These are phyloP conservation scores for Trichoderma polysporum DNA, from an alignment of 2,329 filamentous ascomycete genomes.

Conservation along the genomic window DNA sequence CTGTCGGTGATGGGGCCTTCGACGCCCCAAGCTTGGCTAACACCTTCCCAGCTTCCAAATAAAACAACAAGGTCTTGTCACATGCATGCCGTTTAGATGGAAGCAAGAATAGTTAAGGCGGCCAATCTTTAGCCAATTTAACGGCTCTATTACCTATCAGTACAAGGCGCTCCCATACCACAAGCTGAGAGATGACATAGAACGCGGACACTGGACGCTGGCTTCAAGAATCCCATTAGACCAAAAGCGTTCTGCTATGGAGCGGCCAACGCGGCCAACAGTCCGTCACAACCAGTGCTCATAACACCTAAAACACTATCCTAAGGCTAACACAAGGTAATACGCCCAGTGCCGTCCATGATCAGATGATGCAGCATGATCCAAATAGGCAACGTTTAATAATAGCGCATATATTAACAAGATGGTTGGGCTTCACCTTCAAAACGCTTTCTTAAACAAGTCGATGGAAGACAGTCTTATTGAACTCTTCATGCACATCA, in stretches of 20 bases:
- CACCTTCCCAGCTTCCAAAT: too few relatives aligned
- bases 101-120: neutral
- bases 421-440: neutral
- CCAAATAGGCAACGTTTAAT: neutral
- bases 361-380: neutral
- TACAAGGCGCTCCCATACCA: neutral
- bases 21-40: too few relatives aligned
- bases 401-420: neutral
- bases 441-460: neutral
- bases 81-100: neutral
- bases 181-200: neutral
- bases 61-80: neutral
- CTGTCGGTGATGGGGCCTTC: too few relatives aligned
- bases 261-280: neutral
- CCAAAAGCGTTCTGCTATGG: neutral
- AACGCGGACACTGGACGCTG: neutral
- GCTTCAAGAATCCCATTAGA: neutral
- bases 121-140: neutral
- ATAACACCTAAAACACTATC: neutral
- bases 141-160: neutral
- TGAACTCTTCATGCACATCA: neutral
- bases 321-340: neutral
- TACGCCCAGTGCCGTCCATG: neutral
- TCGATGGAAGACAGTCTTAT: neutral
- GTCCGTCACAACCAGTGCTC: neutral